Percentiles rank a stretch among this genome's conserved stretches.
phyloP scores from a whole-genome alignment of 2,329 filamentous ascomycete genomes.

The Pestalotiopsis sp. region DNA sequence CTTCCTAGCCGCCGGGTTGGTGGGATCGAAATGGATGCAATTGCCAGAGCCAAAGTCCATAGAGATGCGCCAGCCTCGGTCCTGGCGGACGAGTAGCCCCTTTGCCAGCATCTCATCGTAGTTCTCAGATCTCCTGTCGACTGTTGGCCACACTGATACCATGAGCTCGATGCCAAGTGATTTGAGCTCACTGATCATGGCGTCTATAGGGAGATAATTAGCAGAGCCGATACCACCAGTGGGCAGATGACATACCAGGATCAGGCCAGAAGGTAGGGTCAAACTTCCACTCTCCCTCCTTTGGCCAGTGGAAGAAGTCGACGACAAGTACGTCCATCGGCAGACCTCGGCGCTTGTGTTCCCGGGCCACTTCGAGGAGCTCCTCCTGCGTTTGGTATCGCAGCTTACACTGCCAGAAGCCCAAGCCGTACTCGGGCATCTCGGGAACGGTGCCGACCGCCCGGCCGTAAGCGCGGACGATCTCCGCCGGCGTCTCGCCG shows the following conservation, averaged over 20 bases:
- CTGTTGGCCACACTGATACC: conserved; percentile 72
- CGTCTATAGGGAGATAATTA: conserved; percentile 37
- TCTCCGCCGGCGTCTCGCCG: conserved; percentile 55
- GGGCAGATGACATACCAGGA: conserved; percentile 43
- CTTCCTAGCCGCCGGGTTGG: conserved; percentile 58
- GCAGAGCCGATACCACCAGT: not conserved
- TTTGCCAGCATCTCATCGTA: conserved; percentile 63
- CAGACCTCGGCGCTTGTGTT: conserved; percentile 57
- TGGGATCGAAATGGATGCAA: conserved; percentile 64
- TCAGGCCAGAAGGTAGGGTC: conserved; percentile 67
- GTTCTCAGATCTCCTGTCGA: conserved; percentile 61
- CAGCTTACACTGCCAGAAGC: conserved; percentile 71
- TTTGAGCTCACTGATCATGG: conserved; percentile 65
- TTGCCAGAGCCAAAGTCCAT: conserved; percentile 61
- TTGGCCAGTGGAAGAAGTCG: conserved; percentile 70
- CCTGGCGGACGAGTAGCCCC: conserved; percentile 61
- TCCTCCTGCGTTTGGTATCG: conserved; percentile 69
- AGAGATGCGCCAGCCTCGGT: conserved; percentile 59
- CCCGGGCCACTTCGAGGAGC: conserved; percentile 59
- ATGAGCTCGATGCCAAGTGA: conserved; percentile 64
- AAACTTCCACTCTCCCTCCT: conserved; percentile 70
- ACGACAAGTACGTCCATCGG: conserved; percentile 67
- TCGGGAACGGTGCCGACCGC: conserved; percentile 63
- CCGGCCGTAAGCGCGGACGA: conserved; percentile 57
- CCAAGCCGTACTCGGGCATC: conserved; percentile 71